Evolutionary conservation across 495 filamentous ascomycete genomes (phyloP), one percentile per base, ranked within the genome.

Genomic region (Hypoxylon fragiforme): DNA sequence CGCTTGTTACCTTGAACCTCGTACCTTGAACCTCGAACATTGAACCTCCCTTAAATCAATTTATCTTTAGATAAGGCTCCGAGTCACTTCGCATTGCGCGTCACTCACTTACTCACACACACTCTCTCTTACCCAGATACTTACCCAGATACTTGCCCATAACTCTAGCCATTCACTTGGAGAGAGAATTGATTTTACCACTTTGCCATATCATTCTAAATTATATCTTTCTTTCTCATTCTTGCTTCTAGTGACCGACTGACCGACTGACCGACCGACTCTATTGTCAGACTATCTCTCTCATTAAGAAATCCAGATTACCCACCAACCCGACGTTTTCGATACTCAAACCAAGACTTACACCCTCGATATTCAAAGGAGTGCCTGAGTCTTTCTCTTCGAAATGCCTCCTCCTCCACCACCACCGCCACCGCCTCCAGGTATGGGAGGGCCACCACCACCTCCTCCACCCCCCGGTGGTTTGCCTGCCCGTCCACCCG

Each of bases 361-460:
- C 8, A 11, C 12, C 18, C 34, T 35, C n/a, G 19, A 51, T 3
- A 37, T 16, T n/a, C 32, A 18, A 3, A n/a, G 18, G 51, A 13
- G 51, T 21, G 42, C 8, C 24, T 11, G 28, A 34, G 38, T 26
- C 37, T 4, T 35, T 26, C 11, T 34, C 50, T 46, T 48, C 47
- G 20, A 40, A 3, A 87, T 87, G 82, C 83, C 86, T 70, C 79
- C 81, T 60, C 86, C 86, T 55, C 85, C 78, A 37, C 82, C 86
- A 48, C 87, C 87, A n/a, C 86, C 87, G 15, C 71, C 71, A 11
- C 68, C 68, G 22, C 54, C 77, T 64, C 82, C 81, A 51, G 83
- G 81, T 31, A 77, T 82, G 69, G 86, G 84, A 72, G 86, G 85
- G 40, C 83, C 81, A 66, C 82, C 84, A 35, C 88, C 86, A 45